Evolutionary conservation across 257 asterid species (phyloP).

Genomic region (Plantago major): DNA sequence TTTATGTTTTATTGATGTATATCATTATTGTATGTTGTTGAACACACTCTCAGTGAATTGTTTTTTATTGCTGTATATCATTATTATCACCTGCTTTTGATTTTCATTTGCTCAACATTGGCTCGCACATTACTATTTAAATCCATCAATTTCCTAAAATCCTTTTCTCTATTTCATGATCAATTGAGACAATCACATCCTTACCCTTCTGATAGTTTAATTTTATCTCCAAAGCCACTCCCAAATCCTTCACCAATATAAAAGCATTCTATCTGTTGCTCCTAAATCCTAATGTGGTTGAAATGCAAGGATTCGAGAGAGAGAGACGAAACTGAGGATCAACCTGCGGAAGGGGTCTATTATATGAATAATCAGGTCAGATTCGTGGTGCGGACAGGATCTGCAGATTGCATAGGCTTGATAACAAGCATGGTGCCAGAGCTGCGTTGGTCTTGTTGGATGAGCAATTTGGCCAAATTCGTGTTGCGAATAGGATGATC

Average conservation of each 20-base stretch:
- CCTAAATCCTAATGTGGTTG: slow-evolving; percentile 21
- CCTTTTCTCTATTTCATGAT: slow-evolving; percentile 32
- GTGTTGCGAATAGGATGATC: slow-evolving; percentile 28
- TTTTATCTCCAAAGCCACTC: slow-evolving; percentile 24
- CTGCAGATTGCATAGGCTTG: slow-evolving; percentile 1
- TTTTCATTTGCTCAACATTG: slow-evolving; percentile 38
- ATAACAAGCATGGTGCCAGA: slow-evolving; percentile 30
- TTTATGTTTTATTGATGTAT: too few species aligned
- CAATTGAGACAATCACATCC: slow-evolving; percentile 30
- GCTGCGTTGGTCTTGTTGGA: slow-evolving; percentile 17
- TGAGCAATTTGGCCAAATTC: slow-evolving; percentile 29
- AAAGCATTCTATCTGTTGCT: too few species aligned
- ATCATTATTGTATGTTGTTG: neutral
- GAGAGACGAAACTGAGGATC: neutral
- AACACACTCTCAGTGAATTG: slow-evolving; percentile 33
- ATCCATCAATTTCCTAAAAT: slow-evolving; percentile 35
- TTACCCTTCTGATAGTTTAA: slow-evolving; percentile 23
- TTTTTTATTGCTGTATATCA: too few species aligned
- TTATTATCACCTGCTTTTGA: slow-evolving; percentile 29
- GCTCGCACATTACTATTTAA: slow-evolving; percentile 11
- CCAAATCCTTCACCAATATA: too few species aligned
- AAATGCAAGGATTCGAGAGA: neutral
- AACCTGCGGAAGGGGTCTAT: slow-evolving; percentile 17
- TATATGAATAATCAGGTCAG: slow-evolving; percentile 10
- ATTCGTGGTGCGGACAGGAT: neutral